These are phyloP conservation scores for Kalmusia sp. DNA, from an alignment of 2,329 filamentous ascomycete species.

Conservation along the genomic window DNA sequence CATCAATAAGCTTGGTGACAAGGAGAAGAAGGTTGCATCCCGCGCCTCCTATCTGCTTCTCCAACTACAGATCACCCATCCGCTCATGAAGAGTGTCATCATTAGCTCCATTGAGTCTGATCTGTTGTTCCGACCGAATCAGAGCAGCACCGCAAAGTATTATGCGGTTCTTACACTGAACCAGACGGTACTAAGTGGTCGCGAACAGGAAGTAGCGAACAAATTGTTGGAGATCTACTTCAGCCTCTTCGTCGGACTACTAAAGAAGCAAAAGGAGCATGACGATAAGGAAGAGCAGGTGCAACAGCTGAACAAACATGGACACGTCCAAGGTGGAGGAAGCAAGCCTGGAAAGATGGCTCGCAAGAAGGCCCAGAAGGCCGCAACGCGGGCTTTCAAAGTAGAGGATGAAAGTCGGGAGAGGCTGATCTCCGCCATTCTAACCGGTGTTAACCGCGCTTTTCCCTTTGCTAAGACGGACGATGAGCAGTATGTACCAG, in stretches of 20 bases:
- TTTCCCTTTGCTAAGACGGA: conserved; percentile 90
- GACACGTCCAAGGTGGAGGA: conserved; percentile 61
- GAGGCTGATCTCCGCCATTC: conserved; percentile 88
- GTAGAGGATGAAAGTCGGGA: conserved; percentile 75
- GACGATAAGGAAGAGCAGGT: conserved; percentile 44
- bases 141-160: conserved; percentile 89
- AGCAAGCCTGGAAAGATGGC: conserved; percentile 62
- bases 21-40: conserved; percentile 93
- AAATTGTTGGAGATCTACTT: conserved; percentile 92
- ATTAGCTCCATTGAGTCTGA: conserved; percentile 87
- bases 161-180: conserved; percentile 97
- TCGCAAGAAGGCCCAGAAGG: conserved; percentile 52
- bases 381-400: conserved; percentile 52
- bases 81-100: conserved; percentile 90
- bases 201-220: conserved; percentile 81
- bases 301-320: conserved; percentile 57
- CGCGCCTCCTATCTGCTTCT: conserved; percentile 92
- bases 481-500: conserved; percentile 67
- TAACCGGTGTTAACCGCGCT: conserved; percentile 94
- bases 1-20: conserved; percentile 96
- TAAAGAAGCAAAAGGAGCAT: conserved; percentile 67
- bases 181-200: conserved; percentile 88
- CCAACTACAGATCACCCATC: conserved; percentile 86
- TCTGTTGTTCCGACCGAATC: conserved; percentile 83
- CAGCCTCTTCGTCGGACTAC: conserved; percentile 79